Percentiles rank a stretch among this genome's conserved stretches.
These are phyloP conservation scores for Nasturtium officinale DNA, from an alignment of 345 rosid species.

Conservation along the genomic window DNA sequence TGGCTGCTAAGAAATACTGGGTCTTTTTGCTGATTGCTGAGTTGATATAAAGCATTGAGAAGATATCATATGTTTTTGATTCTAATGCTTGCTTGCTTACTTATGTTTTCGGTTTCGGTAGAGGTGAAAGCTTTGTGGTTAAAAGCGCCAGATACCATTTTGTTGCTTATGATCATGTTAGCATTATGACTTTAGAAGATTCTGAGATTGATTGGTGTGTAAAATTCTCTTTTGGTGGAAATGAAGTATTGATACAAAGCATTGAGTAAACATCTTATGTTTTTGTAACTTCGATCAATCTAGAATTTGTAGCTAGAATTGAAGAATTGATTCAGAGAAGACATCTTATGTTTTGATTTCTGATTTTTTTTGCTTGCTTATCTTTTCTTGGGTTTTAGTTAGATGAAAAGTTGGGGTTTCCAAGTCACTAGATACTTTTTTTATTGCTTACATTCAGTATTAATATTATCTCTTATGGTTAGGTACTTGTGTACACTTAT, in stretches of 20 bases:
- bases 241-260: neutral
- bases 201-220: neutral
- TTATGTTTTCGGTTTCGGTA: neutral
- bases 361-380: neutral
- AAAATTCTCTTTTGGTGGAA: neutral
- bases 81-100: neutral
- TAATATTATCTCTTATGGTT: neutral
- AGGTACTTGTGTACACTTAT: neutral
- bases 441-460: no score
- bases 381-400: neutral
- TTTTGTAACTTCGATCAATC: neutral
- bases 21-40: neutral
- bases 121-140: constrained; percentile 9
- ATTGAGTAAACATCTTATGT: neutral
- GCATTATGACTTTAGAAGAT: neutral
- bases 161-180: neutral
- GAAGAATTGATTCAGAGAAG: neutral
- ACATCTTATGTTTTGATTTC: neutral
- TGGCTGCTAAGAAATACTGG: neutral
- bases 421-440: neutral
- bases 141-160: neutral
- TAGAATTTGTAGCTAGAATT: neutral
- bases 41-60: neutral
- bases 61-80: neutral
- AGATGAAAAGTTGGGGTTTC: neutral